Base-by-base conservation (phyloP, 2,329 filamentous ascomycete genomes). In the Beauveria caledonica region DNA sequence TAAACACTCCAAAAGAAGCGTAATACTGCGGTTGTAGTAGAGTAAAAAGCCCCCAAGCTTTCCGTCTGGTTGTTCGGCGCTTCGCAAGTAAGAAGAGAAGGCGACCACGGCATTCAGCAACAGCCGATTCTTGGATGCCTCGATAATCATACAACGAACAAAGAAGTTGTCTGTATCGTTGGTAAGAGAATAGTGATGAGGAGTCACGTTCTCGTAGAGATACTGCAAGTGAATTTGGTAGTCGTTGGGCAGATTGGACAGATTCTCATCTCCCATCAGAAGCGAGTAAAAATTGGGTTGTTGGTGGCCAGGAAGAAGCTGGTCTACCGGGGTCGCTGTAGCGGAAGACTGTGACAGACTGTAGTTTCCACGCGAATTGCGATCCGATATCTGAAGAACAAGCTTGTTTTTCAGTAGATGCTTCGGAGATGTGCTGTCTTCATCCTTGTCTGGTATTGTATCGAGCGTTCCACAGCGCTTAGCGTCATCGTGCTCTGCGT, bases 11-110 rank as follows among this genome's bases (percentile, higher is more conserved):
- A 95, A 80, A 19, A 99, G 80, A 27, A 91, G 76, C 1, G 83
- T 87, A 29, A 99, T 88, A 10, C 93, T 92, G 69, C 86, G 88
- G 72, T 96, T 92, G 76, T 97, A 97, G 69, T 95, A 96, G 61
- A 86, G 84, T 29, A 97, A 78, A 67, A 97, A 97, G 57, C 88
- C 86, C 63, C 88, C 82, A 27, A 97, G 85, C 64, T 86, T 86
- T 23, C 89, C 90, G 53, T 86, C 77, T 1, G 87, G 84, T 53
- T 87, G 84, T 44, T 81, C 80, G 53, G 97, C 72, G 1, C 89
- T 89, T 65, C 88, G 82, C 66, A 96, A 91, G 68, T 97, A 97
- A 0, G 92, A 90, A 11, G 93, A 82, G 70, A 97, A 97, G 0
- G 89, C 91, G 10, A 92, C 89, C 5, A 97, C 76, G 0, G 92